Evolutionary conservation across 371 early-diverging fungal species (phyloP), one percentile per base, ranked within the genome.

Genomic region (Sanchytrium tribonematis): DNA sequence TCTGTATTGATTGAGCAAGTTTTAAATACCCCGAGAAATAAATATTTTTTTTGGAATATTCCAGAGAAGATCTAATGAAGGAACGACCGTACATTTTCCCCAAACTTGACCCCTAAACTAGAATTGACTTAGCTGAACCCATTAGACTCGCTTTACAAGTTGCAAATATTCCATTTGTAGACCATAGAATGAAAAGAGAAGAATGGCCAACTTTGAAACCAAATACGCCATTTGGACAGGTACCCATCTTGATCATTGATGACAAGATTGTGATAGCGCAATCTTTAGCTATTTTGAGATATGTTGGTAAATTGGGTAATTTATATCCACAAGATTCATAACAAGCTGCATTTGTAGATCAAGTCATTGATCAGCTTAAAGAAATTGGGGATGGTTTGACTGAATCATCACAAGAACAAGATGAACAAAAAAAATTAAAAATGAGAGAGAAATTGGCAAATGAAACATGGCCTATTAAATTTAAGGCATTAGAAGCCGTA

Each of bases 211-310:
- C 12, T 16, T 16, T 48, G 12, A 48, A 48, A 48, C 48, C 48
- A 16, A 48, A 12, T 48, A 12, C n/a, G 12, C 48, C 48, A 48
- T 48, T 48, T 16, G 48, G 48, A 48, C 48, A 48, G n/a, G 16
- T 48, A 16, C 48, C 48, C 12, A 48, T 48, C 12, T 16, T 48
- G n/a, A 48, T n/a, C 12, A 48, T 48, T 48, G 74, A 71, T 5
- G 48, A 48, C 48, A n/a, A n/a, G 16, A 48, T n/a, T 48, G 48
- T 48, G 16, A 48, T 48, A 12, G 48, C 48, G n/a, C 48, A 48
- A 48, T 48, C 48, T 48, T n/a, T 48, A 16, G 48, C 16, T 16
- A 48, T 48, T 48, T n/a, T 48, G 12, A 12, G 48, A 16, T 48
- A 48, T n/a, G 48, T n/a, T 16, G 48, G 48, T 48, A 48, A 12